phyloP scores from a whole-genome alignment of 805 yeast species.

The Candida namnaoensis region DNA sequence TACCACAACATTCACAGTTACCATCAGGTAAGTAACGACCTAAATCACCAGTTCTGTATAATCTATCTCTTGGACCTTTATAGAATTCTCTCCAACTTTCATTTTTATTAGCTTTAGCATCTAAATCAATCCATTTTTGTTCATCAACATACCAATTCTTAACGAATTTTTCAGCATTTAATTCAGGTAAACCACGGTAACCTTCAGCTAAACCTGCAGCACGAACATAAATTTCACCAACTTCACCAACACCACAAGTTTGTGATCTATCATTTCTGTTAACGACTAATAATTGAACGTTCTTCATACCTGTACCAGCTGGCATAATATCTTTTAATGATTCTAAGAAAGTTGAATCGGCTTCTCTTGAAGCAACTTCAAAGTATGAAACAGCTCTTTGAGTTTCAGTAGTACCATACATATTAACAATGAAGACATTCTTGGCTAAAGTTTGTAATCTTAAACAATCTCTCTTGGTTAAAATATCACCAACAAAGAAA shows the following conservation, averaged over 20 bases:
- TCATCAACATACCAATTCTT: constrained; percentile 83
- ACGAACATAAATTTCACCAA: constrained; percentile 96
- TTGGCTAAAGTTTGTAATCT: constrained; percentile 87
- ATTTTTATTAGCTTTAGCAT: constrained; percentile 32
- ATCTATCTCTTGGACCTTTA: constrained; percentile 92
- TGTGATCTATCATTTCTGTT: constrained; percentile 83
- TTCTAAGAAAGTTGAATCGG: constrained; percentile 67
- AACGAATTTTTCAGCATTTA: constrained; percentile 81
- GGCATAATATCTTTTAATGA: constrained; percentile 94
- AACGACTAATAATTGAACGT: constrained; percentile 90
- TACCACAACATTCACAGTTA: constrained; percentile 94
- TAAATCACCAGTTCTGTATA: constrained; percentile 95
- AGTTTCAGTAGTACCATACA: constrained; percentile 99
- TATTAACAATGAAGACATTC: constrained; percentile 85
- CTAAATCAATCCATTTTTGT: constrained; percentile 51
- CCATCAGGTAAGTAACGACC: constrained; percentile 97
- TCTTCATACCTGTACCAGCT: constrained; percentile 96
- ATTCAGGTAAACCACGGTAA: constrained; percentile 83
- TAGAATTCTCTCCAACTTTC: constrained; percentile 69
- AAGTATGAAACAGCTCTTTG: constrained; percentile 96
- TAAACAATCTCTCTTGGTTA: constrained; percentile 94
- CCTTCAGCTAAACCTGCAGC: constrained; percentile 98
- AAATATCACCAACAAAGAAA: constrained; percentile 94
- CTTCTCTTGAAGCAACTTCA: constrained; percentile 68
- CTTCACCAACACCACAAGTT: constrained; percentile 97